These are phyloP conservation scores for Pleurotus giganteus DNA, from an alignment of 768 basidiomycete genomes.

Conservation along the genomic window DNA sequence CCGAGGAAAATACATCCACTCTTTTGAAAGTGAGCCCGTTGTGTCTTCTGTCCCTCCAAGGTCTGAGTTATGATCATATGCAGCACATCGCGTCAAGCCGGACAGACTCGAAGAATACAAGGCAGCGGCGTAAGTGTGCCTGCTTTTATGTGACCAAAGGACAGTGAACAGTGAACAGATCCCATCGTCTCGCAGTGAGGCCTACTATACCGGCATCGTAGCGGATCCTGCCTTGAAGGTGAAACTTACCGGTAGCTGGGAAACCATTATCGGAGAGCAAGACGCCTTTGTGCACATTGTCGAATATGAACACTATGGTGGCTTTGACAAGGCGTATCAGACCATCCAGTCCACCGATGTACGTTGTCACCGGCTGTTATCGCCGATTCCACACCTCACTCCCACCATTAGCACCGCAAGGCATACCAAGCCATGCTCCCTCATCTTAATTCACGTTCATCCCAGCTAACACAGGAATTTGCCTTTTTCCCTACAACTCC, in stretches of 20 bases:
- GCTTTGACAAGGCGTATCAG: conserved; percentile 70
- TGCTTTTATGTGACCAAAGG: neutral
- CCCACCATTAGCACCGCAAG: conserved; percentile 50
- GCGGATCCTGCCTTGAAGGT: conserved; percentile 71
- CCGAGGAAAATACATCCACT: conserved; percentile 92
- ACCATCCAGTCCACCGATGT: conserved; percentile 5
- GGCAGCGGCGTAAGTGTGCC: conserved; percentile 69
- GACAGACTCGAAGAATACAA: conserved; percentile 82
- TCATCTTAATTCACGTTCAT: conserved; percentile 64
- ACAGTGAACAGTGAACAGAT: too few relatives aligned
- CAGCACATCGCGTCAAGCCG: conserved; percentile 87
- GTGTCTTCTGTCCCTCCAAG: neutral
- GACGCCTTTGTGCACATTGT: conserved; percentile 81
- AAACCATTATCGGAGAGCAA: conserved; percentile 84
- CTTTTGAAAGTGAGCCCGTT: conserved; percentile 74
- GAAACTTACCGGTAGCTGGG: conserved; percentile 93
- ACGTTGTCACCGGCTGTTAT: neutral
- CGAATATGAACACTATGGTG: conserved; percentile 92
- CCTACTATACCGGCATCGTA: conserved; percentile 80
- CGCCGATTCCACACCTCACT: conserved; percentile 6
- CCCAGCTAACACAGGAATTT: conserved; percentile 90
- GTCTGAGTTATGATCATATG: conserved; percentile 10
- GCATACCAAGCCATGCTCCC: conserved; percentile 78
- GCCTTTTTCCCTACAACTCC: conserved; percentile 92
- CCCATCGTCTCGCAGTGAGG: conserved; percentile 73